phyloP scores from a whole-genome alignment of 163 green algal genomes.

The Chlorella variabilis region DNA sequence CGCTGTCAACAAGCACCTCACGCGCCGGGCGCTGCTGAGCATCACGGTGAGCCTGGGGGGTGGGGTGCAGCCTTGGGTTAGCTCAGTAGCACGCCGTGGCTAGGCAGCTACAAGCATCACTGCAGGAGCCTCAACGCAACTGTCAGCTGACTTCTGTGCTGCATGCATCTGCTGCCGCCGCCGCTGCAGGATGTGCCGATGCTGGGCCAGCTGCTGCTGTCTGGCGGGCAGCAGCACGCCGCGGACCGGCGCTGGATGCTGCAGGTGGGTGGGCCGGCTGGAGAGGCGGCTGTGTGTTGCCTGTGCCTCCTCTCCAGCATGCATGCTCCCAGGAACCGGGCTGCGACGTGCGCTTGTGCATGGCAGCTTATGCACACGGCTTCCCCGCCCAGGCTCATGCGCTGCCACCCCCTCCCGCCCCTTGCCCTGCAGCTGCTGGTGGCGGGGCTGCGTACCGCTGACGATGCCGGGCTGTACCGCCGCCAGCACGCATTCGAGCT shows the following conservation, averaged over 20 bases:
- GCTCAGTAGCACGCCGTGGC: no score
- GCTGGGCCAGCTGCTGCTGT: slow-evolving; percentile 27
- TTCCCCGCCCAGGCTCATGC: no score
- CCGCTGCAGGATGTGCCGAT: slow-evolving; percentile 31
- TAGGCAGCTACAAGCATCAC: no score
- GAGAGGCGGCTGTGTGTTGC: not conserved
- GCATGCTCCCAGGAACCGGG: no score
- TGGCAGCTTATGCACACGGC: no score
- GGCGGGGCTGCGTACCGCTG: slow-evolving; percentile 30
- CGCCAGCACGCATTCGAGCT: slow-evolving; percentile 33
- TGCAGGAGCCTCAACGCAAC: not conserved
- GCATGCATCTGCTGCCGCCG: not conserved
- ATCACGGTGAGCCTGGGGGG: slow-evolving; percentile 21
- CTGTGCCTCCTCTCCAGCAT: no score
- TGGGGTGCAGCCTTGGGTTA: not conserved
- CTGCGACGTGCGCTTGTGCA: no score
- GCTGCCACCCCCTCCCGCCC: not conserved
- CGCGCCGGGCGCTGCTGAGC: slow-evolving; percentile 35
- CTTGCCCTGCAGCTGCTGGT: slow-evolving; percentile 34
- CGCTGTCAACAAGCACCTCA: slow-evolving; percentile 35
- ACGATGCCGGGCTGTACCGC: slow-evolving; percentile 35
- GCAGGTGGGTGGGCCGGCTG: slow-evolving; percentile 5
- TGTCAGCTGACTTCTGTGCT: not conserved
- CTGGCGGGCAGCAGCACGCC: slow-evolving; percentile 7
- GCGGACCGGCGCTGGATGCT: slow-evolving; percentile 34